A percentile compares a stretch with the other conserved stretches of the same genome.
Evolutionary conservation across 1,284 basidiomycete species (phyloP).

Genomic region (Fomitopsis betulina): DNA sequence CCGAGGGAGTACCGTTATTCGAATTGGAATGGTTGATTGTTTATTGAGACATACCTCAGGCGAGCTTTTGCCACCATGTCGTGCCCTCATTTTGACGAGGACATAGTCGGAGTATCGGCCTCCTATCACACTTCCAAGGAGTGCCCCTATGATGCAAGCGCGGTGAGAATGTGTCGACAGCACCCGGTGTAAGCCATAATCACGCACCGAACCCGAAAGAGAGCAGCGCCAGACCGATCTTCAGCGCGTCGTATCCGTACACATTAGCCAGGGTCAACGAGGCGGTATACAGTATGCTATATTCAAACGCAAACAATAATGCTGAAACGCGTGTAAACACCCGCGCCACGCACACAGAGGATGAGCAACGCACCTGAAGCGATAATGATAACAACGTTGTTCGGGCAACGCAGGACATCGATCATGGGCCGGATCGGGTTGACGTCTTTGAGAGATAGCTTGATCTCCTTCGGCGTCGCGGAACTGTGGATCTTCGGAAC

Average conservation of each 20-base stretch:
- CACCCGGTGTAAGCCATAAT: neutral
- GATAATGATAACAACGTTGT: conserved; percentile 64
- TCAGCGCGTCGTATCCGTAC: conserved; percentile 68
- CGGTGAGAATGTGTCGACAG: neutral
- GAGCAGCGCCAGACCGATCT: conserved; percentile 73
- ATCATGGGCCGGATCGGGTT: conserved; percentile 66
- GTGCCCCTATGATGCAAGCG: conserved; percentile 40
- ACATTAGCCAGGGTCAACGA: conserved; percentile 58
- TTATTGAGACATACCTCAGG: conserved; percentile 52
- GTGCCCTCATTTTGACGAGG: conserved; percentile 48
- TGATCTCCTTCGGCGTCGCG: conserved; percentile 33
- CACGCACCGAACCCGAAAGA: conserved; percentile 62
- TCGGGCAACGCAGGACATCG: conserved; percentile 51
- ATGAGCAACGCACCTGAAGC: conserved; percentile 54
- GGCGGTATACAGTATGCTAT: conserved; percentile 67
- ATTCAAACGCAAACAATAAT: conserved; percentile 66
- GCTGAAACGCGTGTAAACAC: conserved; percentile 32
- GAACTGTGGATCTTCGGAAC: neutral
- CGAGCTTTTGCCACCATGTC: conserved; percentile 55
- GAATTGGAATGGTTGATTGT: neutral
- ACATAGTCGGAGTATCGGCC: conserved; percentile 75
- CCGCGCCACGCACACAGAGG: neutral
- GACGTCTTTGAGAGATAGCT: conserved; percentile 62
- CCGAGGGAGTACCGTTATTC: neutral
- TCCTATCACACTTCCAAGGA: conserved; percentile 69